Base-by-base conservation (phyloP, 768 basidiomycete genomes). In the Collybia mongolica region DNA sequence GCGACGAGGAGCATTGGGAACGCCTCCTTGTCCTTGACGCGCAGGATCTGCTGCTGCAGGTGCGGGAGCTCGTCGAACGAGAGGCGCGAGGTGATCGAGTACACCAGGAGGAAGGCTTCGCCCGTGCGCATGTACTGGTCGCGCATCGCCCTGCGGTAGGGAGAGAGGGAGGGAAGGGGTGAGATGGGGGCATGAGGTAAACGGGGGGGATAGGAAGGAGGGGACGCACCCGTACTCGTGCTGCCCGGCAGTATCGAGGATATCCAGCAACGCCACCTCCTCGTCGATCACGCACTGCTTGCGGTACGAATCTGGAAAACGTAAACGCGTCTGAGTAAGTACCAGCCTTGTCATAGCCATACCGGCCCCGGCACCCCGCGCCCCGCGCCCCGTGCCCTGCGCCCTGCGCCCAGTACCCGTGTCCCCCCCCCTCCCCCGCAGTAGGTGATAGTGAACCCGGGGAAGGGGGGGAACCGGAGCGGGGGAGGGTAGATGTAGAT, bases 121-220 rank as follows among this genome's bases (percentile, higher is more conserved):
- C 96, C 96, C 22, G 93, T 93, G 46, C 94, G 85, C 94, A 97
- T 98, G 75, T 98, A 98, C 64, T 98, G 96, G 64, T 98, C 96
- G 40, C 96, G 86, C 96, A 98, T 98, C 20, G 96, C 96, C 51
- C 93, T 32, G n/a, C n/a, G n/a, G n/a, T n/a, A n/a, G n/a, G n/a
- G n/a, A n/a, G n/a, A n/a, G n/a, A n/a, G n/a, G n/a, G n/a, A n/a
- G n/a, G n/a, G n/a, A 26, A 26, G 24, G 24, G 7, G 24, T 26
- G 24, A 26, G 3, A n/a, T n/a, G n/a, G n/a, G n/a, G n/a, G n/a
- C n/a, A n/a, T n/a, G n/a, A n/a, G n/a, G n/a, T n/a, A 28, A 28
- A 9, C 14, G 3, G 32, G 14, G 32, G 32, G 11, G 32, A 44
- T 15, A 46, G 52, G 47, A 52, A 18, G 37, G 26, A 17, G 32